Evolutionary conservation across 352 stramenopile species (phyloP), one percentile per base, ranked within the genome.

Genomic region (Hyaloperonospora arabidopsidis): DNA sequence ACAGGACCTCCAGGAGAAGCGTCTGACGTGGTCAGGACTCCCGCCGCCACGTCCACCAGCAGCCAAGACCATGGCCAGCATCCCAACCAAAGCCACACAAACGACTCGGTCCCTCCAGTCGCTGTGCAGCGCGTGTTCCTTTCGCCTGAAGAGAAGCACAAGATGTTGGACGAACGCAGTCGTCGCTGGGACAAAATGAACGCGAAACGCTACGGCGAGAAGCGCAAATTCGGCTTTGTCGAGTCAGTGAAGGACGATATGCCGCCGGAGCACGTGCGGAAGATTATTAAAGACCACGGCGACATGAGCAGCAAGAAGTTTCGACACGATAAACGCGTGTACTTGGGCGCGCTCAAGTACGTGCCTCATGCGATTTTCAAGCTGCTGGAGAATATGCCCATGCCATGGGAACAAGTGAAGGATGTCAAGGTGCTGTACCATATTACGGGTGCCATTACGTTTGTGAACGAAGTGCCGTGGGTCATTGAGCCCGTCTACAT

Each of bases 301-400:
- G 97, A 99, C 69, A 99, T 99, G 97, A 98, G 93, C 53, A 97
- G 90, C 46, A 98, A 98, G 76, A 98, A 98, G 58, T 99, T 98
- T 67, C 87, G 95, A 17, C 87, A 97, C 57, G 97, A 99, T 73
- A 99, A 99, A 72, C 84, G 97, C 46, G 87, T 99, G 23, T 99
- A 99, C 67, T 67, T 99, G 0, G 97, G 97, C n/a, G 97, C 97
- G 38, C 78, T 99, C 41, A 99, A 99, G 72, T 99, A 99, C 70
- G 94, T 99, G 21, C 97, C 97, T 12, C 97, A 99, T 66, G 95
- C 97, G 15, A 86, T 99, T 35, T 98, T 98, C 68, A 99, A 99
- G 79, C 74, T 99, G 40, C 70, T 99, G 48, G 97, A 99, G 79
- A 99, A 99, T 70, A 99, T 99, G 90, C 97, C 97, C 41, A 99